Evolutionary conservation across 495 filamentous ascomycete species (phyloP), one percentile per base, ranked within the genome.

Genomic region (Cladorrhinum samala): DNA sequence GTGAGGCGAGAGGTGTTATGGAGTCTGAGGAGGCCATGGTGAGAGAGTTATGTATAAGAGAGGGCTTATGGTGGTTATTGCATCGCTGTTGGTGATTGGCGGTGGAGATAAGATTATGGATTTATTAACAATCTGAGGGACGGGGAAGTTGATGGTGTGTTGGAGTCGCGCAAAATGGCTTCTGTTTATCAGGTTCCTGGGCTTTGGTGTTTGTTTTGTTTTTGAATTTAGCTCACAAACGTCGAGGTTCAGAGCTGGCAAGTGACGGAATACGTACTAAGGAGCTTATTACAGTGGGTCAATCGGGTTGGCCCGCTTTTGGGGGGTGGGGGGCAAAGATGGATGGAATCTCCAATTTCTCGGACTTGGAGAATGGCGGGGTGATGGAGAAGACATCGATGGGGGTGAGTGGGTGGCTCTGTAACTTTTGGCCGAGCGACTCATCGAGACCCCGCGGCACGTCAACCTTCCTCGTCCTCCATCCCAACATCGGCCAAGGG

Each of bases 1-100:
- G 78, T 16, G 93, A 97, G 24, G 92, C 89, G 21, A 97, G 73
- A 2, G 88, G 83, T 20, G 80, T 65, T 5, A 68, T 72, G 57
- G 89, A 80, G 45, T 79, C 79, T 41, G 24, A 30, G 20, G 36
- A 25, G 16, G 9, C n/a, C n/a, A n/a, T n/a, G n/a, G n/a, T n/a
- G n/a, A n/a, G n/a, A n/a, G n/a, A n/a, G n/a, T n/a, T n/a, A n/a
- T n/a, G n/a, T n/a, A n/a, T n/a, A n/a, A n/a, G n/a, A n/a, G n/a
- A n/a, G n/a, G n/a, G n/a, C n/a, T n/a, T n/a, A n/a, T n/a, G n/a
- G n/a, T n/a, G 11, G 17, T 16, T 16, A 44, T 16, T 33, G 27
- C 27, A 33, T 33, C 11, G 27, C 6, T n/a, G n/a, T n/a, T n/a
- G 27, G 27, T 6, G 11, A 11, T 33, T 1, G 4, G n/a, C 23